Conservation (phyloP, 345 rosid species). For the Cardamine chenopodiifolia region DNA sequence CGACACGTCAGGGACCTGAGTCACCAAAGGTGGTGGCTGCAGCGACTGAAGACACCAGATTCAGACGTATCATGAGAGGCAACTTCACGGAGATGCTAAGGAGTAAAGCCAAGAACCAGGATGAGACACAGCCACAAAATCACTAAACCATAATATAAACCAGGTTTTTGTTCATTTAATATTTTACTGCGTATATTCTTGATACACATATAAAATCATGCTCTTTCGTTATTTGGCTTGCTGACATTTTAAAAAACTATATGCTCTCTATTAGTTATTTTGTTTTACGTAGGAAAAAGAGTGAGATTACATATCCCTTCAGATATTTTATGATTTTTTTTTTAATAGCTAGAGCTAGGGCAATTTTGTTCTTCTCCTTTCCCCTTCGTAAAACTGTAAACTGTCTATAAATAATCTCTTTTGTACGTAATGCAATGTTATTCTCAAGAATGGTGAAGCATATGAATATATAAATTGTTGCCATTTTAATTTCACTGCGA, state of each 20-base stretch:
- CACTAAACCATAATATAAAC: slow-evolving; percentile 24
- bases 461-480: background rate
- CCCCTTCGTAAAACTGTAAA: background rate
- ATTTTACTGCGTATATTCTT: slow-evolving; percentile 7
- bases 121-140: slow-evolving; percentile 51
- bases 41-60: slow-evolving; percentile 77
- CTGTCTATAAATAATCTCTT: slow-evolving; percentile 6
- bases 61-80: slow-evolving; percentile 92
- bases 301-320: background rate
- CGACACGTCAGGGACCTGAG: slow-evolving; percentile 48
- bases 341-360: background rate
- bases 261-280: background rate
- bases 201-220: slow-evolving; percentile 26
- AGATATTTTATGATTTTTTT: background rate
- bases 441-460: slow-evolving; percentile 5
- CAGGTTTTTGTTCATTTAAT: slow-evolving; percentile 13
- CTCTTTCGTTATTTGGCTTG: slow-evolving; percentile 16
- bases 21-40: slow-evolving; percentile 51
- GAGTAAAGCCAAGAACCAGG: slow-evolving; percentile 64
- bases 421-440: background rate
- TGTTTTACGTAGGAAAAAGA: slow-evolving; percentile 2
- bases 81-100: slow-evolving; percentile 87
- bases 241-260: background rate
- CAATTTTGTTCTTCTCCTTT: slow-evolving; percentile 13
- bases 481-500: background rate